Conservation (phyloP, 192 early-diverging fungal species). For the Rhizophagus clarus region DNA sequence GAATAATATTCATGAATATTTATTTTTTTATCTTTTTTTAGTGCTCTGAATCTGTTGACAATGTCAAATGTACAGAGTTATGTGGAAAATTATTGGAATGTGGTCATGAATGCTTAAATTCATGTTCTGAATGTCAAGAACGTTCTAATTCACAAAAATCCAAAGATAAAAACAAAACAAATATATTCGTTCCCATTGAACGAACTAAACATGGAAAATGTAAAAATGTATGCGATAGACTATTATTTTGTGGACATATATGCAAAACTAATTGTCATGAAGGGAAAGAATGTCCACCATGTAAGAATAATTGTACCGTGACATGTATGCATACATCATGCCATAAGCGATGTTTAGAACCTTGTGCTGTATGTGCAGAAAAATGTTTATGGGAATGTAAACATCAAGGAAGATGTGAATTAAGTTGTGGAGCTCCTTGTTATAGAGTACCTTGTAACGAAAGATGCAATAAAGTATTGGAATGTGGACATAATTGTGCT, state of each 20-base stretch:
- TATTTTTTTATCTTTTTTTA: not conserved
- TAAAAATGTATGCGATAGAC: not conserved
- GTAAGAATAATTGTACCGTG: slow-evolving; percentile 39
- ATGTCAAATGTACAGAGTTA: slow-evolving; percentile 27
- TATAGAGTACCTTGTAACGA: slow-evolving; percentile 56
- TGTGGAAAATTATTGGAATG: slow-evolving; percentile 40
- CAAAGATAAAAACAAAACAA: not conserved
- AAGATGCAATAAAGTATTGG: slow-evolving; percentile 47
- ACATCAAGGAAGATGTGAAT: slow-evolving; percentile 48
- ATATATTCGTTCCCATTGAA: not conserved
- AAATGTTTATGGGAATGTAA: slow-evolving; percentile 54
- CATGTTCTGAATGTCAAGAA: slow-evolving; percentile 45
- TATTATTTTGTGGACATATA: slow-evolving; percentile 40
- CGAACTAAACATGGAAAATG: slow-evolving; percentile 32
- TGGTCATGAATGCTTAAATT: slow-evolving; percentile 41
- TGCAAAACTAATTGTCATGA: slow-evolving; percentile 28
- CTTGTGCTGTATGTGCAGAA: slow-evolving; percentile 51
- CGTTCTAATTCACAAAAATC: not conserved
- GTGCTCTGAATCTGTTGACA: slow-evolving; percentile 29
- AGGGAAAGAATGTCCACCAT: slow-evolving; percentile 37
- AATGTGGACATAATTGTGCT: slow-evolving; percentile 55
- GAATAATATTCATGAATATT: not conserved
- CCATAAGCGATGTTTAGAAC: slow-evolving; percentile 35
- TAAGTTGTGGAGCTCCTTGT: slow-evolving; percentile 61
- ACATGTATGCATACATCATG: slow-evolving; percentile 49